A percentile compares a stretch with the other conserved stretches of the same genome.
Conservation (phyloP, 2,329 filamentous ascomycete genomes). For the Aspergillus udagawae region DNA sequence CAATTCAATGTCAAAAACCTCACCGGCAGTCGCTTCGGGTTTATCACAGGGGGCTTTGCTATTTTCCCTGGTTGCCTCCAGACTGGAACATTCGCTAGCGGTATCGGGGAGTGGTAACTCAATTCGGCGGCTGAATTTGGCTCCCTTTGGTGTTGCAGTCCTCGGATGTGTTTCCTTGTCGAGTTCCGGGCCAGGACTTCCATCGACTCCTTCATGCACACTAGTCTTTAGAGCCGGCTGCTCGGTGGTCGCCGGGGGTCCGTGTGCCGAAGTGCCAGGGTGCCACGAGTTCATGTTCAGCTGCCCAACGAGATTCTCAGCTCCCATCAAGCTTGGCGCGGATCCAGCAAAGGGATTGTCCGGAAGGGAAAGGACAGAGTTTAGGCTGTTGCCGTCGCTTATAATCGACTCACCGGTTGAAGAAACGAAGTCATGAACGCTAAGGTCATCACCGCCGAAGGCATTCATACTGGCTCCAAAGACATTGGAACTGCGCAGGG, state of each 20-base stretch:
- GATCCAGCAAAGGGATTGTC: slow-evolving; percentile 33
- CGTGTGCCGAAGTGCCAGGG: slow-evolving; percentile 27
- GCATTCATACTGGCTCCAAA: slow-evolving; percentile 33
- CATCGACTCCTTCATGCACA: slow-evolving; percentile 21
- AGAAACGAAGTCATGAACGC: slow-evolving; percentile 37
- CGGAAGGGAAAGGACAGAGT: slow-evolving; percentile 37
- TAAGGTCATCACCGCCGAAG: slow-evolving; percentile 31
- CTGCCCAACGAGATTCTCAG: slow-evolving; percentile 45
- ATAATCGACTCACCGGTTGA: slow-evolving; percentile 38
- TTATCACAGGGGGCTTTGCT: slow-evolving; percentile 2
- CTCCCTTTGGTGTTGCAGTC: slow-evolving; percentile 29
- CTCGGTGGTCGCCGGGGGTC: slow-evolving; percentile 27
- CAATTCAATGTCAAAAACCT: slow-evolving; percentile 33
- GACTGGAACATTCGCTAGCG: slow-evolving; percentile 32
- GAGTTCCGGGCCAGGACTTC: slow-evolving; percentile 6
- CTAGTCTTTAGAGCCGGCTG: slow-evolving; percentile 32
- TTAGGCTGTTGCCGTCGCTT: slow-evolving; percentile 33
- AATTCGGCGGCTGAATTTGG: slow-evolving; percentile 33
- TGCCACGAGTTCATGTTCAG: slow-evolving; percentile 46
- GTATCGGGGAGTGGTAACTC: slow-evolving; percentile 38
- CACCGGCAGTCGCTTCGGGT: slow-evolving; percentile 6
- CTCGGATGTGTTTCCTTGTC: slow-evolving; percentile 13
- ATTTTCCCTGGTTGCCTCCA: slow-evolving; percentile 14
- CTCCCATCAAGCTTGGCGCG: slow-evolving; percentile 45
- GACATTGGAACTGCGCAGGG: slow-evolving; percentile 50